Base-by-base conservation (phyloP, 495 filamentous ascomycete species). In the Penicillium atrosanguineum region DNA sequence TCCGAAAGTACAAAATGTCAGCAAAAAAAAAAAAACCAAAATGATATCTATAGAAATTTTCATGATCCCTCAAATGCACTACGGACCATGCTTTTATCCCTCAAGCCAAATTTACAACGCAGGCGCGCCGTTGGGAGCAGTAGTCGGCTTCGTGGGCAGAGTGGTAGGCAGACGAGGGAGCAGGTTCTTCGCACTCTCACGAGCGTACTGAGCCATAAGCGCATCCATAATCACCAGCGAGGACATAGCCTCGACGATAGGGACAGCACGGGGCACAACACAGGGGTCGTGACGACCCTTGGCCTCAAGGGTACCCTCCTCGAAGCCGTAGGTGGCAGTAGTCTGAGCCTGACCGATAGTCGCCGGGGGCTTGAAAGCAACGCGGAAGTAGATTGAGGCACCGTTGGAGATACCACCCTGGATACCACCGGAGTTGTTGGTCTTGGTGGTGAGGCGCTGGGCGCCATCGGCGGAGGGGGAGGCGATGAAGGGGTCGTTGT, bases 351-450 rank as follows among this genome's bases (percentile, higher is more conserved):
- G 89, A 31, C 91, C 90, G 65, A 98, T 98, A 8, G 94, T 98
- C 8, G 94, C 94, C 7, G 94, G 84, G 1, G 93, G 88, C 76
- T 98, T 98, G 84, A 98, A 98, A 14, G 82, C 94, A 23, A 97
- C 84, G 42, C 87, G 86, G 83, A 98, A 97, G 79, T 93, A 97
- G 73, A 98, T 90, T 26, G 84, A 87, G 19, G 90, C 89, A 46
- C 95, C 94, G 70, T 98, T 98, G 46, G 87, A 88, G 69, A 98
- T 98, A 53, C 94, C 94, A 38, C 94, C 94, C 74, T 98, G 94
- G 60, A 98, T 89, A 59, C 94, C 94, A 20, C 94, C 95, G 3
- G 88, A 94, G 79, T 95, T 94, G 78, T 98, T 98, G 31, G 95
- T 97, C 72, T 86, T 88, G 37, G 95, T 97, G 18, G 85, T 91